Evolutionary conservation across 2,329 filamentous ascomycete genomes (phyloP), one percentile per base, ranked within the genome.

Genomic region (Blastomyces parvus): DNA sequence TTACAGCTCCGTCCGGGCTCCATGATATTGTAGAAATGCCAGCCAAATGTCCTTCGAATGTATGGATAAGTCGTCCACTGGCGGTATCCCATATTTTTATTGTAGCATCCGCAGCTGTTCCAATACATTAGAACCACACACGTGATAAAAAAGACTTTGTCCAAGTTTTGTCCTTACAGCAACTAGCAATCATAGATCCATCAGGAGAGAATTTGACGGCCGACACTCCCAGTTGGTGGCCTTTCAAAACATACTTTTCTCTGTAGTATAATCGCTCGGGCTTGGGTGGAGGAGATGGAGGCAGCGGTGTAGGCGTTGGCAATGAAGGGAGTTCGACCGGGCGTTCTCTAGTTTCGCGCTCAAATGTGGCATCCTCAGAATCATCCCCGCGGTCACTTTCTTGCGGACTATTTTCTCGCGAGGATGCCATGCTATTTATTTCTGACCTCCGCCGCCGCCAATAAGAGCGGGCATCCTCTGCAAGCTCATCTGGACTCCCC

Each of bases 21-120:
- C 94, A 99, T n/a, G 92, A 88, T 58, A 99, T 83, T 48, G 91
- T 93, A 40, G 90, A 96, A 22, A 99, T 86, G 65, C 94, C 94
- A 0, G 93, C 92, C 73, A 97, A 84, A 77, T 99, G 94, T 7
- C 92, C 94, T 71, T 96, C 89, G 30, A 99, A 85, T 0, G 91
- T 96, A 70, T 96, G 89, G 73, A 93, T 85, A 65, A 94, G 87
- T 63, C 82, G 83, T 58, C 92, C 93, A 0, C 88, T 92, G 0
- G 77, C 74, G 0, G 90, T 86, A 72, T 92, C 86, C 92, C 94
- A 99, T 64, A 97, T 87, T 76, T 94, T 96, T 72, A 96, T 84
- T 8, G 91, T 94, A 62, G 86, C 88, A 77, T 99, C 94, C 25
- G 93, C 91, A 42, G 91, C 82, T 83, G 68, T 67, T 33, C 65